phyloP scores from a whole-genome alignment of 371 early-diverging fungal species.

The Thermomucor indicae-seudaticae region DNA sequence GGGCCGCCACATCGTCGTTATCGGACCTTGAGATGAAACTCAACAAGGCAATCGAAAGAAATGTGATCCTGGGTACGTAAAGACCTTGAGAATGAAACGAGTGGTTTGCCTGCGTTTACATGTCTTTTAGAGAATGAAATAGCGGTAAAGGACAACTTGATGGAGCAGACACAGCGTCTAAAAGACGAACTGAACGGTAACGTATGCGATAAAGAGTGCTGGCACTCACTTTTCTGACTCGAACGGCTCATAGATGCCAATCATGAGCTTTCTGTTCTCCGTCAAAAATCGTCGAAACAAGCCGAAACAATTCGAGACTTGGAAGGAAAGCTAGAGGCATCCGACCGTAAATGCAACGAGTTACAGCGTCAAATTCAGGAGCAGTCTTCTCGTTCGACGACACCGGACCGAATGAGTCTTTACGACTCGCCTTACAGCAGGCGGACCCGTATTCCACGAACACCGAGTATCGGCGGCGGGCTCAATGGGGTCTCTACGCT shows the following conservation, averaged over 20 bases:
- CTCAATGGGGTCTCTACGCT: constrained; percentile 10
- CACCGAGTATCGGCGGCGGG: constrained; percentile 11
- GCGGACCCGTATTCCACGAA: constrained; percentile 34
- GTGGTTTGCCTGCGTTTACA: background rate
- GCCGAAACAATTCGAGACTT: constrained; percentile 27
- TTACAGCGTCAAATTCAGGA: constrained; percentile 17
- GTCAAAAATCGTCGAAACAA: constrained; percentile 39
- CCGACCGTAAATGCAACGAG: constrained; percentile 21
- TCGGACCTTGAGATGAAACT: constrained; percentile 68
- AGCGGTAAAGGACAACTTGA: constrained; percentile 60
- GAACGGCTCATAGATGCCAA: constrained; percentile 37
- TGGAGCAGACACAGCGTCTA: constrained; percentile 73
- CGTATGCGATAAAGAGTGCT: background rate
- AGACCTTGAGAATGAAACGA: background rate
- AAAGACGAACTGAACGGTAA: constrained; percentile 72
- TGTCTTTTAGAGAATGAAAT: constrained; percentile 54
- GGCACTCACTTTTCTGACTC: background rate
- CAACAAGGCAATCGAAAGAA: constrained; percentile 67
- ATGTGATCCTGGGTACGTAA: constrained; percentile 49
- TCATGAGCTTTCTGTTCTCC: constrained; percentile 54
- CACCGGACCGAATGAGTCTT: constrained; percentile 24
- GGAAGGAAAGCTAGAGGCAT: constrained; percentile 31
- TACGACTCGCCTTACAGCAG: constrained; percentile 32
- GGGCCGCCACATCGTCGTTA: constrained; percentile 67
- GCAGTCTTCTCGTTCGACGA: constrained; percentile 23